Evolutionary conservation across 1,284 basidiomycete genomes (phyloP).

Genomic region (Leccinum solheimii): DNA sequence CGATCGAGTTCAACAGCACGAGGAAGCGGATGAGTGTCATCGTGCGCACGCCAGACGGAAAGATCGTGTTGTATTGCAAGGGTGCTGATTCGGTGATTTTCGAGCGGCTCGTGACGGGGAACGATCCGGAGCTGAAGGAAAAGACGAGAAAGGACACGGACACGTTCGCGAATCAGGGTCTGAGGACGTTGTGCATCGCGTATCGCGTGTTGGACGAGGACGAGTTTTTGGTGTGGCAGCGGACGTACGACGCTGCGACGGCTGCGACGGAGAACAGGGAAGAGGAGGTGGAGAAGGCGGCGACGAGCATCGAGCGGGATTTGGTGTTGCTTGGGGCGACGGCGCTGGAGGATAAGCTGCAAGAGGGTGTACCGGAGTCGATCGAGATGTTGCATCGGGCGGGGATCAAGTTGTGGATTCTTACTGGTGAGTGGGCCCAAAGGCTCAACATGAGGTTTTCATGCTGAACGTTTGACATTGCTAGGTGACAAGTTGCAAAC

Average conservation of each 20-base stretch:
- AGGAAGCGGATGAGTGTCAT: constrained; percentile 94
- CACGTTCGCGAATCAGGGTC: constrained; percentile 87
- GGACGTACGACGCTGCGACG: constrained; percentile 78
- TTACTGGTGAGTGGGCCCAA: constrained; percentile 58
- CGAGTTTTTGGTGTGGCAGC: constrained; percentile 84
- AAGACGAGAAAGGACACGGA: constrained; percentile 88
- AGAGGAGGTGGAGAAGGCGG: constrained; percentile 88
- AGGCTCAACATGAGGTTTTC: neutral
- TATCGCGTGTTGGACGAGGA: constrained; percentile 80
- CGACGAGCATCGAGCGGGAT: constrained; percentile 84
- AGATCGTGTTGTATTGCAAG: constrained; percentile 87
- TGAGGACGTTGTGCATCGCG: constrained; percentile 91
- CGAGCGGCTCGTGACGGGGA: constrained; percentile 73
- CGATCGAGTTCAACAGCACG: constrained; percentile 92
- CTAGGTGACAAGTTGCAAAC: constrained; percentile 95
- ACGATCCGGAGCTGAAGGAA: constrained; percentile 75
- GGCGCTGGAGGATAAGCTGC: constrained; percentile 94
- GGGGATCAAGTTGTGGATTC: constrained; percentile 96
- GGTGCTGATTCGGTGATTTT: constrained; percentile 98
- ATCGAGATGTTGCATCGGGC: constrained; percentile 91
- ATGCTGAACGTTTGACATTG: neutral
- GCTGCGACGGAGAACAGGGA: constrained; percentile 79
- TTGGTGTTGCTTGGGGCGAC: constrained; percentile 90
- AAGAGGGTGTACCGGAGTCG: constrained; percentile 95
- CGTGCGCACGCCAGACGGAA: constrained; percentile 80